These are phyloP conservation scores for Phellinidium pouzarii DNA, from an alignment of 1,284 basidiomycete genomes.

Conservation along the genomic window DNA sequence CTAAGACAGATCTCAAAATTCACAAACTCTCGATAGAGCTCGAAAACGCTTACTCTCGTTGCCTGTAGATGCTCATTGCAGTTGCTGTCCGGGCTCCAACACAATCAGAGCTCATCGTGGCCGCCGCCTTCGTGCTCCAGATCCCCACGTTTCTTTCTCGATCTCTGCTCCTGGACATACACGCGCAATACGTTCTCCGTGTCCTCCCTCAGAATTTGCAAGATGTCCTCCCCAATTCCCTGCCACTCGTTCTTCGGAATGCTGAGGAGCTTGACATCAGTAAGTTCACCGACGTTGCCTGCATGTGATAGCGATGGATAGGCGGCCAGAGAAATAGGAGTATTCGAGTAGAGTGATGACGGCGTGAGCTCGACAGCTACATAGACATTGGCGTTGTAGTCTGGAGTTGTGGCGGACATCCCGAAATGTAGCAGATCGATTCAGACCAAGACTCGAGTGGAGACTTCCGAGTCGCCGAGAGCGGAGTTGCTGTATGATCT, in stretches of 20 bases:
- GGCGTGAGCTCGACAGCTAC: conserved; percentile 26
- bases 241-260: conserved; percentile 27
- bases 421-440: too few relatives aligned
- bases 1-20: too few relatives aligned
- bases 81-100: not conserved
- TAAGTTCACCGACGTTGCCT: conserved; percentile 27
- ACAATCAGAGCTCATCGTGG: not conserved
- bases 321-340: conserved; percentile 22
- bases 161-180: conserved; percentile 27
- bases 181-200: conserved; percentile 26
- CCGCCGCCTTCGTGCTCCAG: not conserved
- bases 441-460: too few relatives aligned
- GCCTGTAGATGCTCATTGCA: too few relatives aligned
- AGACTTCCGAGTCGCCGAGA: too few relatives aligned
- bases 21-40: too few relatives aligned
- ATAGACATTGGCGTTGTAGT: conserved; percentile 25
- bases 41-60: not conserved
- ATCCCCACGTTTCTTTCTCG: conserved; percentile 26
- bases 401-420: conserved; percentile 8
- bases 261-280: conserved; percentile 28
- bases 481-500: too few relatives aligned
- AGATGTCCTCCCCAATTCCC: conserved; percentile 20
- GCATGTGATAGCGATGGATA: conserved; percentile 25
- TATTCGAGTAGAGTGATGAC: conserved; percentile 22
- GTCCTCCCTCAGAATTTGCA: conserved; percentile 21